Evolutionary conservation across 768 basidiomycete genomes (phyloP).

Genomic region (Tricholoma sp.): DNA sequence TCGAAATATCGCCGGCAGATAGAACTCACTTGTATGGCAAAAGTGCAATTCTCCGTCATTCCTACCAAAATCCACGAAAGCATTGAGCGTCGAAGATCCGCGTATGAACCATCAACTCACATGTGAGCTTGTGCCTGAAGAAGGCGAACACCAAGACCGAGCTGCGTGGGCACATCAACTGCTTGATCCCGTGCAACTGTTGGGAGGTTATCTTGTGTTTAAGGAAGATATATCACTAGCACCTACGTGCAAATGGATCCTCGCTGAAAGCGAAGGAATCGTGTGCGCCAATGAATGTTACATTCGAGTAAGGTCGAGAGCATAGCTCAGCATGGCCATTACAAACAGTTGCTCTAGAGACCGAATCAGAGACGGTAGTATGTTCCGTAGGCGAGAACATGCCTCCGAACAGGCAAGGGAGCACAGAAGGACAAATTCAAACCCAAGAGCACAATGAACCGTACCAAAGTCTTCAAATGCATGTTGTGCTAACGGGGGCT

Average conservation of each 20-base stretch:
- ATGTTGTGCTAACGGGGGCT: not conserved
- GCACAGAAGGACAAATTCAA: not conserved
- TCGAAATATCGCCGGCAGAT: not conserved
- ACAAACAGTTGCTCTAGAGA: constrained; percentile 42
- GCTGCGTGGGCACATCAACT: constrained; percentile 44
- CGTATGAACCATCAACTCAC: constrained; percentile 17
- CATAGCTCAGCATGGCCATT: constrained; percentile 67
- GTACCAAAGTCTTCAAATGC: not conserved
- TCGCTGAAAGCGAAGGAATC: constrained; percentile 50
- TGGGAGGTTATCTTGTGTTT: not conserved
- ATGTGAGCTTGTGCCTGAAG: constrained; percentile 55
- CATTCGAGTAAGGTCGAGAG: constrained; percentile 46
- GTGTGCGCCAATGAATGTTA: constrained; percentile 47
- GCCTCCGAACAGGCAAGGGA: not conserved
- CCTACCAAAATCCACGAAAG: constrained; percentile 9
- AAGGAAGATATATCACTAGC: not conserved
- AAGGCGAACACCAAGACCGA: constrained; percentile 48
- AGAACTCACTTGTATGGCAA: constrained; percentile 57
- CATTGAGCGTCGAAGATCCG: not conserved
- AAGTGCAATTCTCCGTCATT: constrained; percentile 49
- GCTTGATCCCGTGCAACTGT: constrained; percentile 40
- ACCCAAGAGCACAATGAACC: not conserved
- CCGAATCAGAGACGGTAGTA: not conserved
- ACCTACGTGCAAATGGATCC: constrained; percentile 42
- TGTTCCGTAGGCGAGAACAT: not conserved